Conservation (phyloP, 2,329 filamentous ascomycete genomes). For the Lasiodiplodia citricola region DNA sequence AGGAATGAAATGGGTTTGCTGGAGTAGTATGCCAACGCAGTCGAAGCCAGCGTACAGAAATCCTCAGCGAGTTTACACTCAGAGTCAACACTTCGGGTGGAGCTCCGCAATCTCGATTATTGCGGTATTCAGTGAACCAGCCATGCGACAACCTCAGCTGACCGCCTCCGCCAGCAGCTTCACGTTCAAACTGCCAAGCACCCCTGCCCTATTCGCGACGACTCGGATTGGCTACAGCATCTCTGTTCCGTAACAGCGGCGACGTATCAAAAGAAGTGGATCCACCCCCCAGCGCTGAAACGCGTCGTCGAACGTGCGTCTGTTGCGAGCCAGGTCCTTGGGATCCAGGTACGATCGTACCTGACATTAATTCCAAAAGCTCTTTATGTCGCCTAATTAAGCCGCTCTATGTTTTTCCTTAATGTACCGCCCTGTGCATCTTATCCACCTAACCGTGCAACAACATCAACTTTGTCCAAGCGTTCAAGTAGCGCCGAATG, state of each 20-base stretch:
- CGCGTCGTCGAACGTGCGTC: constrained; percentile 10
- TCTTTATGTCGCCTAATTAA: not conserved
- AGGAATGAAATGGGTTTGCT: too few relatives aligned
- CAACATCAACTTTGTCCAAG: not conserved
- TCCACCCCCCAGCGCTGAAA: constrained; percentile 3
- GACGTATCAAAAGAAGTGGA: not conserved
- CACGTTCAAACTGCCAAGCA: not conserved
- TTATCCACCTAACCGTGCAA: not conserved
- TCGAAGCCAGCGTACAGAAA: too few relatives aligned
- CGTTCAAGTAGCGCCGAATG: not conserved
- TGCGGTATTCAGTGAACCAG: not conserved
- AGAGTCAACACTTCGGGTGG: not conserved
- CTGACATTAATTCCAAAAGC: not conserved
- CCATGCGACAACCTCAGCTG: not conserved
- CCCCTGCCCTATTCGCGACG: not conserved
- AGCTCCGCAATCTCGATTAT: not conserved
- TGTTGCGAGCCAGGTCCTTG: constrained; percentile 2
- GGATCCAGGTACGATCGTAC: not conserved
- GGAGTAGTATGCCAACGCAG: too few relatives aligned
- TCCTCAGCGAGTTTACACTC: too few relatives aligned
- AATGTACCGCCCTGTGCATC: not conserved
- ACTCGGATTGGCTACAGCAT: not conserved
- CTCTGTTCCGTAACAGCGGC: not conserved
- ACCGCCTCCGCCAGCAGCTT: not conserved
- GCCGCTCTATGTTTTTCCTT: not conserved